phyloP scores from a whole-genome alignment of 2,329 filamentous ascomycete genomes.

The Penicillium paneum region DNA sequence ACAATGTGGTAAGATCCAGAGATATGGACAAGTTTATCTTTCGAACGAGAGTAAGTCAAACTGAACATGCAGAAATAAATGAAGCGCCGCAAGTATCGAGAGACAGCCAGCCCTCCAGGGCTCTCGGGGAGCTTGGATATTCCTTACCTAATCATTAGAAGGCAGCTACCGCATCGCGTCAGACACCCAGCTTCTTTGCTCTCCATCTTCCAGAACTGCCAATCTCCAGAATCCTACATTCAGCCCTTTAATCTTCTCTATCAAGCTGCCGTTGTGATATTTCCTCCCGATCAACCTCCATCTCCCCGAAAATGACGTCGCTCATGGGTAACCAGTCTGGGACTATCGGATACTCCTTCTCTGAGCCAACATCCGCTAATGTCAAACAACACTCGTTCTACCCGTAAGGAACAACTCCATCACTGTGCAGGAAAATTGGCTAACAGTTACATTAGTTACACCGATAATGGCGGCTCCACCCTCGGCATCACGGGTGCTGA shows the following conservation, averaged over 20 bases:
- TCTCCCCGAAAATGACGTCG: slow-evolving; percentile 50
- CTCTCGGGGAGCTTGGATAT: slow-evolving; percentile 10
- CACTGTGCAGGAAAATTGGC: background rate
- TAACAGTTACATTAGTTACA: slow-evolving; percentile 58
- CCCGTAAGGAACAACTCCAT: slow-evolving; percentile 60
- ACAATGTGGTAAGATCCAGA: background rate
- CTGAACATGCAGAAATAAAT: background rate
- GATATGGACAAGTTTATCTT: background rate
- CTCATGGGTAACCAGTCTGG: slow-evolving; percentile 51
- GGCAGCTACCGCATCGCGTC: slow-evolving; percentile 41
- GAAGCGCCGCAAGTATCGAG: background rate
- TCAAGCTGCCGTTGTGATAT: background rate
- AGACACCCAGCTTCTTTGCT: slow-evolving; percentile 23
- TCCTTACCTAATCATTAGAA: slow-evolving; percentile 37
- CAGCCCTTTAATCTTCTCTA: background rate
- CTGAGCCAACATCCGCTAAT: slow-evolving; percentile 48
- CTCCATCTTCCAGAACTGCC: slow-evolving; percentile 11
- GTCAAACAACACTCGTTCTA: slow-evolving; percentile 75
- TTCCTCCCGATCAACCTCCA: background rate
- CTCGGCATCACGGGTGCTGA: slow-evolving; percentile 90
- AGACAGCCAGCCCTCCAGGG: background rate
- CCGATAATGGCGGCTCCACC: slow-evolving; percentile 95
- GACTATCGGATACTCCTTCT: slow-evolving; percentile 60
- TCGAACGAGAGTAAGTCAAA: background rate
- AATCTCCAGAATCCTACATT: slow-evolving; percentile 3